A percentile compares a stretch with the other conserved stretches of the same genome.
Conservation (phyloP, 208 protist species). For the Trypanosoma boissoni region DNA sequence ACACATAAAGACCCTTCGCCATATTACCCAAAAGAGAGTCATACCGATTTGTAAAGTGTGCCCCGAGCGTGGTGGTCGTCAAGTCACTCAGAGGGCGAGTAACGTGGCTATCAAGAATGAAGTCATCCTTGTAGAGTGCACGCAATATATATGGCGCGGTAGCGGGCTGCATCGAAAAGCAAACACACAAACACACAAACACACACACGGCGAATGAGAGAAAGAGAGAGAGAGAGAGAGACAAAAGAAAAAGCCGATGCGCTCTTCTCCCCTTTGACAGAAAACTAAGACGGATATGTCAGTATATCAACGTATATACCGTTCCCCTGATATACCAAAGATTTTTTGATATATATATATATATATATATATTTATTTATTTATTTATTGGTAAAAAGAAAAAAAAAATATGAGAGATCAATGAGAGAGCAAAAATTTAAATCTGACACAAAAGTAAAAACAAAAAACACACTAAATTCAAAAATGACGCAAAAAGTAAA, state of each 20-base stretch:
- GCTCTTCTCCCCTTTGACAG: no score
- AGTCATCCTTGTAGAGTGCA: conserved; percentile 83
- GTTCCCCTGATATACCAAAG: no score
- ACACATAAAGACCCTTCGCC: conserved; percentile 60
- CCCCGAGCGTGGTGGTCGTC: conserved; percentile 65
- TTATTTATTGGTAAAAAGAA: neutral
- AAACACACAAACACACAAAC: neutral
- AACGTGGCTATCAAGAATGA: conserved; percentile 59
- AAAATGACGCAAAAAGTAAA: no score
- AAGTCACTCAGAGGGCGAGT: conserved; percentile 62
- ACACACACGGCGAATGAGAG: neutral
- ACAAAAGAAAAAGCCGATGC: conserved; percentile 8
- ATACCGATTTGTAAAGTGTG: conserved; percentile 74
- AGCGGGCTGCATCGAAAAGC: conserved; percentile 61
- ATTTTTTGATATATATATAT: neutral
- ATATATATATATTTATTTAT: neutral
- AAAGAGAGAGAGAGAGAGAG: neutral
- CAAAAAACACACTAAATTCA: no score
- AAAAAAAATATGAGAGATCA: conserved; percentile 3
- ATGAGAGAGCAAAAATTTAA: conserved; percentile 13
- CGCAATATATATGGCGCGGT: conserved; percentile 82
- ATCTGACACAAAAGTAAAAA: neutral
- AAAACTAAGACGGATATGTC: no score
- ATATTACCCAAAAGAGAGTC: conserved; percentile 55
- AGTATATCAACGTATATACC: no score